phyloP scores from a whole-genome alignment of 768 basidiomycete genomes.

The Hypholoma fasciculare region DNA sequence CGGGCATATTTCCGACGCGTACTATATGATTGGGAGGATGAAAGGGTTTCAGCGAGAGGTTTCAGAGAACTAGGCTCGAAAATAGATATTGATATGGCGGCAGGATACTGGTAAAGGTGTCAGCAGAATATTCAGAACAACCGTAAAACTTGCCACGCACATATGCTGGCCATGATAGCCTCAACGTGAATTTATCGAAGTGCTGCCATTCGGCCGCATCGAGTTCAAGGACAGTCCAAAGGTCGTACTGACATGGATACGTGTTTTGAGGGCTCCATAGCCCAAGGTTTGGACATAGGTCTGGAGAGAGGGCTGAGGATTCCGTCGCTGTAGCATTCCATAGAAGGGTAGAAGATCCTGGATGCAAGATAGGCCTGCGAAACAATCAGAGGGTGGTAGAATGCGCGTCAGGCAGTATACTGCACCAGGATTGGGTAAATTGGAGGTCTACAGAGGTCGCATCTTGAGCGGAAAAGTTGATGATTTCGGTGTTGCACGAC shows the following conservation, averaged over 20 bases:
- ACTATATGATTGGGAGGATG: neutral
- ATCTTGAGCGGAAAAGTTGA: slow-evolving; percentile 48
- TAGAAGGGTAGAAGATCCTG: slow-evolving; percentile 29
- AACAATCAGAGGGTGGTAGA: neutral
- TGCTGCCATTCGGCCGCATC: slow-evolving; percentile 38
- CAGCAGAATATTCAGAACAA: neutral
- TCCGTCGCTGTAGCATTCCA: slow-evolving; percentile 13
- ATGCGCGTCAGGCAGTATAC: neutral
- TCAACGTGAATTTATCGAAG: slow-evolving; percentile 48
- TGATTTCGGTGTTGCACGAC: slow-evolving; percentile 65
- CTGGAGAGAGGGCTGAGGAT: slow-evolving; percentile 18
- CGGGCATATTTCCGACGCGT: slow-evolving; percentile 57
- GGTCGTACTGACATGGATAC: slow-evolving; percentile 37
- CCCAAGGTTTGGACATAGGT: slow-evolving; percentile 22
- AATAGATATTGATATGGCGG: slow-evolving; percentile 25
- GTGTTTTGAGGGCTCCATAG: slow-evolving; percentile 16
- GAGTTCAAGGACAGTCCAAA: slow-evolving; percentile 50
- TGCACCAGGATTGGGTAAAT: slow-evolving; percentile 26
- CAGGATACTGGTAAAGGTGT: slow-evolving; percentile 22
- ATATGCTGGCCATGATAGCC: slow-evolving; percentile 57
- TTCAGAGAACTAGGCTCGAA: slow-evolving; percentile 47
- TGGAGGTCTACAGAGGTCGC: slow-evolving; percentile 17
- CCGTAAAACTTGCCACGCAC: slow-evolving; percentile 31
- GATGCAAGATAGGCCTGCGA: slow-evolving; percentile 40
- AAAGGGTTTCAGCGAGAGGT: slow-evolving; percentile 57